Conservation (phyloP, 2,329 filamentous ascomycete genomes). For the Penicillium sp. region DNA sequence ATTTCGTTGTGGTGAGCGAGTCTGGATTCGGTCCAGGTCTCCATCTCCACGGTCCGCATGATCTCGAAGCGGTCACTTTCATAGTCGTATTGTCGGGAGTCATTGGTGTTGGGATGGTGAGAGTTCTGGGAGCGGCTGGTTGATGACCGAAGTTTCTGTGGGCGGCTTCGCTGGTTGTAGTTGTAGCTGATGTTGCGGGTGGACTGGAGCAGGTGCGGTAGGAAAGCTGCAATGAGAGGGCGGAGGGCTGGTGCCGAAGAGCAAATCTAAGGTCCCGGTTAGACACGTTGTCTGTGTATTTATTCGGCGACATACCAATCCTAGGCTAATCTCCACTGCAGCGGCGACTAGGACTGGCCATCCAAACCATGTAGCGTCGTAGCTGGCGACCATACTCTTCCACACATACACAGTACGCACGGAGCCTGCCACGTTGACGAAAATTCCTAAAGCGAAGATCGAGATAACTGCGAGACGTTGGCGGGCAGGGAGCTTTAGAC, state of each 20-base stretch:
- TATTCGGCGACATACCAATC: conserved; percentile 27
- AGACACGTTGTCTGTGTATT: neutral
- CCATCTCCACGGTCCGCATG: conserved; percentile 36
- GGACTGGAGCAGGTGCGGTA: conserved; percentile 31
- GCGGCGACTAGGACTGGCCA: conserved; percentile 34
- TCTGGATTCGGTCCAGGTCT: conserved; percentile 30
- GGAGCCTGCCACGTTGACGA: conserved; percentile 35
- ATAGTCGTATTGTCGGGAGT: conserved; percentile 12
- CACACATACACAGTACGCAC: conserved; percentile 35
- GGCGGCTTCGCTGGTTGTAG: conserved; percentile 16
- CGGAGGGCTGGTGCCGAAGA: conserved; percentile 36
- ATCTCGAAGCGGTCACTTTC: conserved; percentile 29
- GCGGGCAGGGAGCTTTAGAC: conserved; percentile 32
- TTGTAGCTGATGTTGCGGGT: conserved; percentile 19
- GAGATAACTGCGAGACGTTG: conserved; percentile 38
- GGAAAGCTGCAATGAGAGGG: conserved; percentile 31
- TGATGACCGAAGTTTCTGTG: conserved; percentile 22
- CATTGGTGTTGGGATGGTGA: conserved; percentile 5
- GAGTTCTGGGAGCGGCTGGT: conserved; percentile 23
- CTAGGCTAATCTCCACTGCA: conserved; percentile 33
- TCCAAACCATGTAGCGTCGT: conserved; percentile 34
- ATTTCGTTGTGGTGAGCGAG: conserved; percentile 10
- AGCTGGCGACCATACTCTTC: conserved; percentile 30
- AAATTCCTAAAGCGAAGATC: conserved; percentile 37
- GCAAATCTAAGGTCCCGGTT: conserved; percentile 28